Conservation (phyloP, 139 green algal genomes). For the Micromonas pusilla region DNA sequence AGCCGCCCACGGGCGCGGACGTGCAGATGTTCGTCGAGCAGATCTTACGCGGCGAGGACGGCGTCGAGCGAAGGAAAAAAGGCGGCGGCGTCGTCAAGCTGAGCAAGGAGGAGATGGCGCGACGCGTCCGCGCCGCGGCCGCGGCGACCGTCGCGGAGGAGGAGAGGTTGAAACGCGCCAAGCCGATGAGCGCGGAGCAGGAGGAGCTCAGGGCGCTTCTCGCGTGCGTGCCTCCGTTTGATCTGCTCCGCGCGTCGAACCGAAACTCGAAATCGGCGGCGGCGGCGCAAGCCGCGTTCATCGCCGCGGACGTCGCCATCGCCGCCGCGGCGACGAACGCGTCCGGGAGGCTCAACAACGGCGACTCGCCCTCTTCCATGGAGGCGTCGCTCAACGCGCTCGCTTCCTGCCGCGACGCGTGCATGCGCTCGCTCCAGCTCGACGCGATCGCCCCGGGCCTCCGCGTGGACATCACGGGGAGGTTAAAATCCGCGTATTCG, state of each 20-base stretch:
- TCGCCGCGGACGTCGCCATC: neutral
- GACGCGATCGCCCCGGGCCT: conserved; percentile 51
- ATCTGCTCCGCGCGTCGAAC: neutral
- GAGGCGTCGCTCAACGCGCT: neutral
- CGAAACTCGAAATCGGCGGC: neutral
- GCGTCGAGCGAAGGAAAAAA: neutral
- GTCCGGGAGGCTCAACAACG: neutral
- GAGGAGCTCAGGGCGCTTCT: neutral
- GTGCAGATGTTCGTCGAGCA: neutral
- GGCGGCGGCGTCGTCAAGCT: neutral
- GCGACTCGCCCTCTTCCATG: neutral
- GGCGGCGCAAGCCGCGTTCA: neutral
- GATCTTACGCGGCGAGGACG: neutral
- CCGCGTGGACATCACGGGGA: conserved; percentile 62
- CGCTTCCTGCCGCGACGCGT: neutral
- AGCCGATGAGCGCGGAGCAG: neutral
- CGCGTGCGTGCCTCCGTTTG: conserved; percentile 5
- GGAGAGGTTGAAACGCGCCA: neutral
- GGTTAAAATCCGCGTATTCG: conserved; percentile 83
- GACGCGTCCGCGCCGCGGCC: neutral
- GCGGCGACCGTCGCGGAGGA: neutral
- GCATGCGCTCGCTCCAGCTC: conserved; percentile 51
- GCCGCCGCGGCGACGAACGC: neutral
- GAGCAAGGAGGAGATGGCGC: neutral
- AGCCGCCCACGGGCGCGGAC: neutral